phyloP scores from a whole-genome alignment of 768 basidiomycete species.

The Boletus sensibilis region DNA sequence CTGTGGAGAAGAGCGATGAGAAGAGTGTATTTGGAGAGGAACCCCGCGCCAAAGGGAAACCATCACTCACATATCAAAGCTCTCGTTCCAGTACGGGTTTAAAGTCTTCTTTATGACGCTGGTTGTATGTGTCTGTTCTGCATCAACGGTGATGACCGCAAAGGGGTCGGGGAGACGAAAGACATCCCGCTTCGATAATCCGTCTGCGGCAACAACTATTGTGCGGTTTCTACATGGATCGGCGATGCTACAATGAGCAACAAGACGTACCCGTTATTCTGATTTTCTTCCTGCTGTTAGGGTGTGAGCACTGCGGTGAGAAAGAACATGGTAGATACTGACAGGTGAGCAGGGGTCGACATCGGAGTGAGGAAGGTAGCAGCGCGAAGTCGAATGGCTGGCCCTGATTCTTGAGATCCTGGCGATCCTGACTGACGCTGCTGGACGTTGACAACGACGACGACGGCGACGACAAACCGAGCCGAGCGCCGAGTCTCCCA shows the following conservation, averaged over 20 bases:
- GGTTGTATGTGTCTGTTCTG: slow-evolving; percentile 95
- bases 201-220: slow-evolving; percentile 92
- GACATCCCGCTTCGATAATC: slow-evolving; percentile 90
- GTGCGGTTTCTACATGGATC: slow-evolving; percentile 3
- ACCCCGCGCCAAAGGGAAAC: not conserved
- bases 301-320: slow-evolving; percentile 11
- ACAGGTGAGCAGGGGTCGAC: slow-evolving; percentile 31
- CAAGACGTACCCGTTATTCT: slow-evolving; percentile 64
- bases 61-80: slow-evolving; percentile 85
- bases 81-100: slow-evolving; percentile 97
- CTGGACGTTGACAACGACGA: slow-evolving; percentile 18
- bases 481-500: slow-evolving; percentile 7
- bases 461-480: slow-evolving; percentile 6
- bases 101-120: slow-evolving; percentile 95
- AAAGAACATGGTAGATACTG: slow-evolving; percentile 8
- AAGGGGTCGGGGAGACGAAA: slow-evolving; percentile 97
- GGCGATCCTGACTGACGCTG: slow-evolving; percentile 1
- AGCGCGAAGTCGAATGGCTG: not conserved
- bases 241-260: not conserved
- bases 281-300: slow-evolving; percentile 62
- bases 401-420: not conserved
- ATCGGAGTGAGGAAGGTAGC: slow-evolving; percentile 15
- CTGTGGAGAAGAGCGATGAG: slow-evolving; percentile 40
- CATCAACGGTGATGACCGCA: slow-evolving; percentile 97
- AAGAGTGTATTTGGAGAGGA: not conserved